Evolutionary conservation across 2,329 filamentous ascomycete genomes (phyloP).

Genomic region (Pseudogymnoascus sp.): DNA sequence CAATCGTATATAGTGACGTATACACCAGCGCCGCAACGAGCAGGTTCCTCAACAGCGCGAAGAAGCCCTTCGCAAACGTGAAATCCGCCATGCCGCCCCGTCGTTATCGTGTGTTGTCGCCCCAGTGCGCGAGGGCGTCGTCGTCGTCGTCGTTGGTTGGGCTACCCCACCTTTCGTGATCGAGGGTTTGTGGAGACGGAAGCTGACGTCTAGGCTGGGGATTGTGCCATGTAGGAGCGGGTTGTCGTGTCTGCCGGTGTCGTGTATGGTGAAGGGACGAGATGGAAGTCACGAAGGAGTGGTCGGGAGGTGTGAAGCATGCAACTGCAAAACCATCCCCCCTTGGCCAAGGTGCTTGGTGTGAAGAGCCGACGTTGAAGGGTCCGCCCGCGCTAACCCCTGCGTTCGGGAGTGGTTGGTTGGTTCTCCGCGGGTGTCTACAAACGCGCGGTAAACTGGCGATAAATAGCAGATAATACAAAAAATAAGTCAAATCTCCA

Average conservation of each 20-base stretch:
- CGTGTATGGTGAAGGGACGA: not conserved
- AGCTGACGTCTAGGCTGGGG: not conserved
- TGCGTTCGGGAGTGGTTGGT: not conserved
- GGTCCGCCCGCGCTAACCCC: constrained; percentile 2
- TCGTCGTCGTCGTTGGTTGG: not conserved
- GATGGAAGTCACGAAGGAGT: not conserved
- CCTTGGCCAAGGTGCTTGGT: constrained; percentile 2
- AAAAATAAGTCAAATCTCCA: not conserved
- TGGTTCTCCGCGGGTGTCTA: not conserved
- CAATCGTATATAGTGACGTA: constrained; percentile 33
- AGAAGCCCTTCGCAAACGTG: constrained; percentile 19
- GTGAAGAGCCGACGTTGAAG: not conserved
- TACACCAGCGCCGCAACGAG: constrained; percentile 35
- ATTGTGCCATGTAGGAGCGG: not conserved
- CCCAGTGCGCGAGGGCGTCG: not conserved
- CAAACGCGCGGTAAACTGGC: not conserved
- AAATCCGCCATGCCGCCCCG: constrained; percentile 2
- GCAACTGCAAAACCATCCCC: not conserved
- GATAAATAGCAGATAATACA: not conserved
- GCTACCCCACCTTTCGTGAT: constrained; percentile 1
- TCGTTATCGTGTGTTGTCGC: not conserved
- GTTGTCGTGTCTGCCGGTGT: not conserved
- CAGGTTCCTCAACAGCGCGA: constrained; percentile 35
- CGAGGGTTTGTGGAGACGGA: not conserved
- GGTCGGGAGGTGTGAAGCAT: not conserved